phyloP scores from a whole-genome alignment of 208 protist genomes.

The Trypanosoma lewisi region DNA sequence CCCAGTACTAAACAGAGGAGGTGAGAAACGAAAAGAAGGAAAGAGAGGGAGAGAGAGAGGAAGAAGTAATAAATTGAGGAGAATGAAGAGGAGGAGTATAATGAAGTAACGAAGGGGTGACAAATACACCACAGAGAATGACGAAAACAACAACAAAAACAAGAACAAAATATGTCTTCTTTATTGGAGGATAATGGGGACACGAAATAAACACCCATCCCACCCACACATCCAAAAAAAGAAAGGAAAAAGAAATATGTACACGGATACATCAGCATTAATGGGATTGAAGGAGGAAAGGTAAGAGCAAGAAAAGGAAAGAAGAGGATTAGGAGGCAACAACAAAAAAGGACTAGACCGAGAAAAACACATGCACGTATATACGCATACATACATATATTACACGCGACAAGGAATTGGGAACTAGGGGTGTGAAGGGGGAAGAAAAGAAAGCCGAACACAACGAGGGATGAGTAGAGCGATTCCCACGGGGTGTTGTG shows the following conservation, averaged over 20 bases:
- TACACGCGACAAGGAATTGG: too few relatives aligned
- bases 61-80: neutral
- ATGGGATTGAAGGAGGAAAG: neutral
- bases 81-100: neutral
- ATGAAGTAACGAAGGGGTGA: too few relatives aligned
- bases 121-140: too few relatives aligned
- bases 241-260: neutral
- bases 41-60: neutral
- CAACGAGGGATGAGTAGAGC: too few relatives aligned
- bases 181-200: too few relatives aligned
- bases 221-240: too few relatives aligned
- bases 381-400: neutral
- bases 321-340: neutral
- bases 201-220: too few relatives aligned
- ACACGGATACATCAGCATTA: neutral
- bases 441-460: too few relatives aligned
- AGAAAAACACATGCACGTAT: neutral
- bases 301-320: neutral
- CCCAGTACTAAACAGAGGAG: constrained; percentile 33
- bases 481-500: too few relatives aligned
- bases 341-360: neutral
- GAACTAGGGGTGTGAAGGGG: too few relatives aligned
- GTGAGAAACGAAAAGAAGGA: neutral
- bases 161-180: too few relatives aligned
- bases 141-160: constrained; percentile 4